Base-by-base conservation (phyloP, 2,329 filamentous ascomycete genomes). In the Coniella lustricola region DNA sequence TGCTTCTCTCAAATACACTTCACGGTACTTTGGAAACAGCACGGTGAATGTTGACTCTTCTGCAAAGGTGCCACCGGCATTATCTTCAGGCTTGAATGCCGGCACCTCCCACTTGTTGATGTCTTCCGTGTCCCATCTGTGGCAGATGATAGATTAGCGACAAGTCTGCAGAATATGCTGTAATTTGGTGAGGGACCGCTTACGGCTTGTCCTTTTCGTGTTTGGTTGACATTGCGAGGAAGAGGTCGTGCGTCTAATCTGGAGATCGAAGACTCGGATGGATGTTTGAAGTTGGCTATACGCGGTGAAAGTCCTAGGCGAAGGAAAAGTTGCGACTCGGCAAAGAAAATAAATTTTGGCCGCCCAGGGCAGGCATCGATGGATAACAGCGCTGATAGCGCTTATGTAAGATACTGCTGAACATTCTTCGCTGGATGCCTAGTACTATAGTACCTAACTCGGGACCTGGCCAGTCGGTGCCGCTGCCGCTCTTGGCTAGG, bases 51-150 rank as follows among this genome's bases (percentile, higher is more conserved):
- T 90, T 1, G 89, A 95, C 71, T 97, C 93, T 67, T 98, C 91
- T 46, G 84, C 78, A 64, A 98, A 95, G 17, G 86, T 85, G 56
- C 93, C 93, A 48, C 80, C 88, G 29, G 72, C 69, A 68, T 97
- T 97, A 70, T 97, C 86, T 56, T 87, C 82, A 42, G 87, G 79
- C 36, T 82, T 91, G 70, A 97, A 97, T 22, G 82, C 70, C 34
- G 95, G 90, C 59, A 90, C 72, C 81, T 90, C 91, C 90, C 90
- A 97, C 67, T 96, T 95, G 71, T 97, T 91, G 56, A 97, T 88
- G 62, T 96, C 93, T 54, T 95, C 90, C 49, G 90, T 95, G 62
- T 96, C 90, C 90, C 90, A 94, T 48, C 51, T 41, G n/a, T n/a
- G 50, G 32, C 14, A 41, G 35, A 35, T 14, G 7, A 18, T 12